Percentiles rank a stretch among this genome's conserved stretches.
Conservation (phyloP, 768 basidiomycete species). For the Auriscalpium vulgare region DNA sequence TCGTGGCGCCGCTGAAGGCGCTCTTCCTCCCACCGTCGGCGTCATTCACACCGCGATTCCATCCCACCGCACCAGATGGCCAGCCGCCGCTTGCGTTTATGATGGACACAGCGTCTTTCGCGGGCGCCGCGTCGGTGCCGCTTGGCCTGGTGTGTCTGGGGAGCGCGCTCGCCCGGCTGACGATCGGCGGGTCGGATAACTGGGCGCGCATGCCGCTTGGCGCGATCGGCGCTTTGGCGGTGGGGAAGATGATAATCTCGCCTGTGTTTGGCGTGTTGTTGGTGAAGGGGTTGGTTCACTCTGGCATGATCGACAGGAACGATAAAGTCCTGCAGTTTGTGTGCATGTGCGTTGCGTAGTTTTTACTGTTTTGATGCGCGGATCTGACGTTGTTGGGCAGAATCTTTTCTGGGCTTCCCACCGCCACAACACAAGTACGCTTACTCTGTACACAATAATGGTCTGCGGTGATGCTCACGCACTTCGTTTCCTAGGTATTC, state of each 20-base stretch:
- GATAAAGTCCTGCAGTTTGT: slow-evolving; percentile 59
- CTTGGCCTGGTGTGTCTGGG: slow-evolving; percentile 56
- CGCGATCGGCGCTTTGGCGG: slow-evolving; percentile 44
- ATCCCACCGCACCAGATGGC: slow-evolving; percentile 47
- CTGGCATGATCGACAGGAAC: slow-evolving; percentile 37
- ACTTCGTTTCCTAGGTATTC: slow-evolving; percentile 34
- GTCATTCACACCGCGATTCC: slow-evolving; percentile 28
- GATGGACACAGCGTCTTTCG: slow-evolving; percentile 46
- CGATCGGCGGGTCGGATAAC: slow-evolving; percentile 36
- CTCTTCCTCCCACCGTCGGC: slow-evolving; percentile 46
- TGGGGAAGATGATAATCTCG: slow-evolving; percentile 47
- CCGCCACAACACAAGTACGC: slow-evolving; percentile 10
- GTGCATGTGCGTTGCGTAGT: slow-evolving; percentile 45
- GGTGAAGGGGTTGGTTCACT: slow-evolving; percentile 35
- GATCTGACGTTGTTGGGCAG: not conserved
- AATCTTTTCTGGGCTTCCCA: slow-evolving; percentile 12
- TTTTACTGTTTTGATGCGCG: not conserved
- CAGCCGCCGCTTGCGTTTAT: slow-evolving; percentile 58
- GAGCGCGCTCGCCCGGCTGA: slow-evolving; percentile 51
- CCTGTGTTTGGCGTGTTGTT: slow-evolving; percentile 58
- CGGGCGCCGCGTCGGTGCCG: slow-evolving; percentile 58
- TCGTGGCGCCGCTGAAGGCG: slow-evolving; percentile 50
- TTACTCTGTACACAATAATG: not conserved
- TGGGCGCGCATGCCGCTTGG: slow-evolving; percentile 41
- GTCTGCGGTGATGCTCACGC: not conserved